Conservation (phyloP, 106 monocot species). For the Vanilla planifolia region DNA sequence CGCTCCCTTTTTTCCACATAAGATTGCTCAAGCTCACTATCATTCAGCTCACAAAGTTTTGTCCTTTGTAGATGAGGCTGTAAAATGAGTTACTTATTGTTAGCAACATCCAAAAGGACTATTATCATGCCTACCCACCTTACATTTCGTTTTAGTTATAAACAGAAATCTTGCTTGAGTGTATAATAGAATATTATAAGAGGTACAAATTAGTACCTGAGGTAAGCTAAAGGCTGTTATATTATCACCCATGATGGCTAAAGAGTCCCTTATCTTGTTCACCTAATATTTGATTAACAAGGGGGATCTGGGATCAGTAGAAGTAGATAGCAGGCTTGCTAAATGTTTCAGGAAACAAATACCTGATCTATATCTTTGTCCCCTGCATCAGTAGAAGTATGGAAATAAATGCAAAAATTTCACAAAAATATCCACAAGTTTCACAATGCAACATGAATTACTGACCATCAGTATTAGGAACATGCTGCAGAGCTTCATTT, state of each 20-base stretch:
- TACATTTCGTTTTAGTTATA: neutral
- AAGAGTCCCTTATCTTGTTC: conserved; percentile 70
- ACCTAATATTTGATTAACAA: conserved; percentile 34
- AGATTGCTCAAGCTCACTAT: conserved; percentile 69
- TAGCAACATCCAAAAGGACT: neutral
- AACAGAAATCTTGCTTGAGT: neutral
- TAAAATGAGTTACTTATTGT: conserved; percentile 8
- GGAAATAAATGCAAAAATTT: conserved; percentile 2
- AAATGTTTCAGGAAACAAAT: conserved; percentile 5
- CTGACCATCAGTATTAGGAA: conserved; percentile 81
- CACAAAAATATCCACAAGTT: conserved; percentile 7
- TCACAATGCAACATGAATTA: neutral
- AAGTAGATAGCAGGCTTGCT: neutral
- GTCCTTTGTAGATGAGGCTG: conserved; percentile 99
- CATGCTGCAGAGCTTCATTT: conserved; percentile 79
- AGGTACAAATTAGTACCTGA: conserved; percentile 42
- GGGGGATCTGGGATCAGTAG: neutral
- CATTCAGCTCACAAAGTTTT: conserved; percentile 89
- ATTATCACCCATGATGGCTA: conserved; percentile 75
- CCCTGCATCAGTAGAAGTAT: conserved; percentile 41
- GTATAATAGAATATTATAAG: too few relatives aligned
- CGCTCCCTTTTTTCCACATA: conserved; percentile 78
- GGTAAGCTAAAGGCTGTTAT: conserved; percentile 94
- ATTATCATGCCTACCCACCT: neutral
- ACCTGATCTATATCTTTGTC: conserved; percentile 97